Evolutionary conservation across 2,329 filamentous ascomycete genomes (phyloP), one percentile per base, ranked within the genome.

Genomic region (Ustulina deusta): DNA sequence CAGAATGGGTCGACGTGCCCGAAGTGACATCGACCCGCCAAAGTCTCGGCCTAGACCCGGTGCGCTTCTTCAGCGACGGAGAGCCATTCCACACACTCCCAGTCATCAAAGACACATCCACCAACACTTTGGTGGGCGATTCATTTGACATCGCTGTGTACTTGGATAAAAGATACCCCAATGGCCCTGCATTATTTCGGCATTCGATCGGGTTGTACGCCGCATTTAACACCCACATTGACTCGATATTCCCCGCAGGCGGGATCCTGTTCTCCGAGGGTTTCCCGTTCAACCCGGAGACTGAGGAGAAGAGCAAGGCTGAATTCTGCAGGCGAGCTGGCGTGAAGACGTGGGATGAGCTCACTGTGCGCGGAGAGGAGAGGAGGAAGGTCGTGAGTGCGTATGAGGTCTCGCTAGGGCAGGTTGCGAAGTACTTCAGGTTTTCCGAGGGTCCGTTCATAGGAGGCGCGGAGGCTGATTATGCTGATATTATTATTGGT

Each of bases 61-160:
- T 80, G 22, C 87, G 89, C 73, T 86, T 85, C 66, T 83, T 85
- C 63, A 81, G 81, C 69, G 84, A 90, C 71, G 88, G 87, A 48
- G 80, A 78, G 38, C 85, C 89, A 72, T 91, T 83, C 78, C 82
- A 83, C 77, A 91, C 89, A 1, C 82, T 91, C 0, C 89, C 89
- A 1, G 81, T 90, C 48, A 75, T 91, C 25, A 72, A 79, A 0
- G 86, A 90, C 58, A 75, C 79, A 0, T 63, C 72, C 20, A 84
- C 82, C 0, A 74, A 73, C 5, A 66, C 77, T 0, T 58, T 80
- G 0, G 63, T 90, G 2, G 89, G 89, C 5, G 89, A 91, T 78
- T 87, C 88, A 2, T 89, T 90, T 73, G 89, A 91, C 60, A 91
- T 91, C 67, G 89, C 89, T 6, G 77, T 84, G 29, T 86, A 90